Evolutionary conservation across 257 asterid species (phyloP).

Genomic region (Solanum commersonii): DNA sequence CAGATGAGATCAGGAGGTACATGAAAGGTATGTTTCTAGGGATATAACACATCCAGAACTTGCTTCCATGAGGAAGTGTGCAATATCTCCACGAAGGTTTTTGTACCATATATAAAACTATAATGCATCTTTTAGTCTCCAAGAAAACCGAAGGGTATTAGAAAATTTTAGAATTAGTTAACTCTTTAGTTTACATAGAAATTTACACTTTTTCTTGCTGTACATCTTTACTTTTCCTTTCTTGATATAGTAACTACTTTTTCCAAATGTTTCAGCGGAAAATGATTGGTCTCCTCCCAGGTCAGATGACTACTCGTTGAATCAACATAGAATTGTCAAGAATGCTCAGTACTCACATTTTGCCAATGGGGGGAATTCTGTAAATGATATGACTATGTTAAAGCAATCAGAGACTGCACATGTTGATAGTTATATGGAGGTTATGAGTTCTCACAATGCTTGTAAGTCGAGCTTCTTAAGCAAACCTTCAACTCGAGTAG

Average conservation of each 20-base stretch:
- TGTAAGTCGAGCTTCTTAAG: neutral
- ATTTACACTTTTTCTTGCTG: neutral
- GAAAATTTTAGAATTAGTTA: neutral
- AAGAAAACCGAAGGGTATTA: neutral
- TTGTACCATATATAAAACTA: neutral
- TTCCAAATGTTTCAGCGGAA: neutral
- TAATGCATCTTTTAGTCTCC: neutral
- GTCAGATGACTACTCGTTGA: neutral
- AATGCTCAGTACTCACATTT: neutral
- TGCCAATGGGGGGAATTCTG: neutral
- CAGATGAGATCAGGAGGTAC: neutral
- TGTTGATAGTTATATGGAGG: neutral
- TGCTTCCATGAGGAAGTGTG: neutral
- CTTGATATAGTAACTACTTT: neutral
- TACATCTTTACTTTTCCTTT: neutral
- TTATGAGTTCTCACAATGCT: neutral
- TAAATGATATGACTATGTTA: neutral
- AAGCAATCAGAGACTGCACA: neutral
- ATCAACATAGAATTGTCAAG: neutral
- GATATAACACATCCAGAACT: neutral
- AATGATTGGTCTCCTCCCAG: slow-evolving; percentile 2
- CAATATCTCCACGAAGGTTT: neutral
- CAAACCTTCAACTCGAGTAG: neutral
- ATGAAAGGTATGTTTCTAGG: slow-evolving; percentile 1
- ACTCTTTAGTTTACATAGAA: neutral